Evolutionary conservation across 805 yeast genomes (phyloP).

Genomic region (Saturnispora silvae): DNA sequence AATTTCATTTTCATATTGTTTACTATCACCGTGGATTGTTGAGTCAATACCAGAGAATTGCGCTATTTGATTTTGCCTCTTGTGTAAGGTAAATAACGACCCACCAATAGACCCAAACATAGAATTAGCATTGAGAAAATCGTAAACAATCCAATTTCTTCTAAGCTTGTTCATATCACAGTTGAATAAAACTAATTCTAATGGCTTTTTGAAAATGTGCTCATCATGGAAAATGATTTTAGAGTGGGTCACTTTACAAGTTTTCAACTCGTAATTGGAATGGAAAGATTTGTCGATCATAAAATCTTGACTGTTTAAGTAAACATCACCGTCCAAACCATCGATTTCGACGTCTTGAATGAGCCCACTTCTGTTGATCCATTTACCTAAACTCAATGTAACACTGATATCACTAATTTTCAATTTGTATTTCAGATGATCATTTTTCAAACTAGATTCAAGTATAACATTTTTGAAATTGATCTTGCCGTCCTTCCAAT

Average conservation of each 20-base stretch:
- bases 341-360: constrained; percentile 37
- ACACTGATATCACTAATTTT: constrained; percentile 33
- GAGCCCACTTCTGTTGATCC: constrained; percentile 46
- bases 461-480: constrained; percentile 33
- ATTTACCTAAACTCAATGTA: constrained; percentile 39
- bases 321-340: constrained; percentile 34
- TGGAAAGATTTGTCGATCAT: constrained; percentile 18
- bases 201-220: constrained; percentile 21
- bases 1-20: constrained; percentile 19
- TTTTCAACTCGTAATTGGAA: constrained; percentile 29
- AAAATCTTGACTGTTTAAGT: constrained; percentile 12
- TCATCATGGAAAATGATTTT: constrained; percentile 26
- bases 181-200: constrained; percentile 50
- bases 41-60: constrained; percentile 28
- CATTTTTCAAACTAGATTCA: constrained; percentile 12
- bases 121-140: constrained; percentile 58
- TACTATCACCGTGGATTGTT: constrained; percentile 7
- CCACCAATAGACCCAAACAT: constrained; percentile 68
- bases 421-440: constrained; percentile 24
- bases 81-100: constrained; percentile 67
- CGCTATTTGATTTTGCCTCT: constrained; percentile 51
- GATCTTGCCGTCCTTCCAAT: constrained; percentile 40
- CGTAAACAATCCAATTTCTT: constrained; percentile 47
- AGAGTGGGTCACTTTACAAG: constrained; percentile 42
- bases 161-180: constrained; percentile 55